Evolutionary conservation across 371 early-diverging fungal genomes (phyloP).

Genomic region (Chytridiales sp.): DNA sequence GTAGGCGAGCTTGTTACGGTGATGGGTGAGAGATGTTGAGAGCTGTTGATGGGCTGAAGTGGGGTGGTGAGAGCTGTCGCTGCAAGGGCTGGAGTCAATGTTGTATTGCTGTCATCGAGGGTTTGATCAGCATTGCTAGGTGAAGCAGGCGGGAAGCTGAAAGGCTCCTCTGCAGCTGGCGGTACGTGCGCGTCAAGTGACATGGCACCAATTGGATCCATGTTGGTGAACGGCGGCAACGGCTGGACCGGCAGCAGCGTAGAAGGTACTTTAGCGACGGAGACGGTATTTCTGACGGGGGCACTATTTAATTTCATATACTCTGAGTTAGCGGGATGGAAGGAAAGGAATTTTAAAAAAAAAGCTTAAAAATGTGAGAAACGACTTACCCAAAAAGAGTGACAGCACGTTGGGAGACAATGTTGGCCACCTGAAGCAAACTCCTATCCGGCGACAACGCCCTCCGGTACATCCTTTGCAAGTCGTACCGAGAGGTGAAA

Average conservation of each 20-base stretch:
- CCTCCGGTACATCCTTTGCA: slow-evolving; percentile 26
- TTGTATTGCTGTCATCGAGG: background rate
- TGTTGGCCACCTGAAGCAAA: slow-evolving; percentile 4
- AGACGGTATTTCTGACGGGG: slow-evolving; percentile 12
- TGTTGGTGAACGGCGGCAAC: background rate
- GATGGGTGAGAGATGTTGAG: too few species aligned
- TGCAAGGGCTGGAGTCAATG: too few species aligned
- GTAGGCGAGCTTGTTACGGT: too few species aligned
- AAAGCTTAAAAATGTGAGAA: background rate
- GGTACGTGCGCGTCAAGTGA: background rate
- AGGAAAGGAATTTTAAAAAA: background rate
- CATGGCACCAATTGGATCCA: background rate
- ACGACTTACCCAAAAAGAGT: slow-evolving; percentile 13
- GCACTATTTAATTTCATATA: background rate
- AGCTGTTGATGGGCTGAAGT: too few species aligned
- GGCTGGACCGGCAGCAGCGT: background rate
- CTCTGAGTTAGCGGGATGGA: background rate
- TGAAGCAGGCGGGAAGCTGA: background rate
- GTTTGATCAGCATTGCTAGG: background rate
- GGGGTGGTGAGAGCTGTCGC: too few species aligned
- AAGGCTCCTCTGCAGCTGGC: background rate
- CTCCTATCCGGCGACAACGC: slow-evolving; percentile 4
- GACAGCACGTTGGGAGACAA: slow-evolving; percentile 1
- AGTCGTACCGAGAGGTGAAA: slow-evolving; percentile 24
- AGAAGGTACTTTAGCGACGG: background rate